phyloP scores from a whole-genome alignment of 768 basidiomycete genomes.

The Bullera alba region DNA sequence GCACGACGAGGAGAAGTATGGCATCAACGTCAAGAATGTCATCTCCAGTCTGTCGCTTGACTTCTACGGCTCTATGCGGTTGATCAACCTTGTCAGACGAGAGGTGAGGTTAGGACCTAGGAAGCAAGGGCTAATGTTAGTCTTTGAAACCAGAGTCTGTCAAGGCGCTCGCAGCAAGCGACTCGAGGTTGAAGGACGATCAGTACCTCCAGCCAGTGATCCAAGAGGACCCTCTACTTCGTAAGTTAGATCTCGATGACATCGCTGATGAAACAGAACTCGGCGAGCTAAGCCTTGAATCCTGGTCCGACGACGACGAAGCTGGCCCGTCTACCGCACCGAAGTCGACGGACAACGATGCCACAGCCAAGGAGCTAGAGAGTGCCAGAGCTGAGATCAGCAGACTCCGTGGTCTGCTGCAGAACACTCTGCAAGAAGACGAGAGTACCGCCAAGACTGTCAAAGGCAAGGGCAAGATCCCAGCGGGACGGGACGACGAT shows the following conservation, averaged over 20 bases:
- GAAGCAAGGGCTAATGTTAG: slow-evolving; percentile 7
- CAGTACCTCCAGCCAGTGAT: slow-evolving; percentile 72
- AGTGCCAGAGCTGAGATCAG: slow-evolving; percentile 5
- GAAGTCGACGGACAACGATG: slow-evolving; percentile 2
- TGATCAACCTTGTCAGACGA: slow-evolving; percentile 79
- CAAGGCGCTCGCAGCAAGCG: neutral
- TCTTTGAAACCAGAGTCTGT: neutral
- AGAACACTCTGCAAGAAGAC: slow-evolving; percentile 5
- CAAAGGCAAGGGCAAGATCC: slow-evolving; percentile 27
- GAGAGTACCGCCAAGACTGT: slow-evolving; percentile 3
- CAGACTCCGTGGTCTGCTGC: slow-evolving; percentile 4
- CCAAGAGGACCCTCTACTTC: slow-evolving; percentile 81
- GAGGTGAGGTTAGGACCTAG: slow-evolving; percentile 21
- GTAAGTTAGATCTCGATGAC: slow-evolving; percentile 50
- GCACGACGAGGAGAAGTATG: slow-evolving; percentile 21
- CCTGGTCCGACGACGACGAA: slow-evolving; percentile 56
- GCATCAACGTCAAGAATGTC: slow-evolving; percentile 19
- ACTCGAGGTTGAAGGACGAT: slow-evolving; percentile 52
- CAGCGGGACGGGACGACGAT: slow-evolving; percentile 64
- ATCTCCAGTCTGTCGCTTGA: slow-evolving; percentile 51
- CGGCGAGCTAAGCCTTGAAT: slow-evolving; percentile 61
- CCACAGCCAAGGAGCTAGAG: slow-evolving; percentile 1
- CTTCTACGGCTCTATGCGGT: slow-evolving; percentile 66
- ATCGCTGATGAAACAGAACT: slow-evolving; percentile 50
- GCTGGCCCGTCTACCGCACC: slow-evolving; percentile 8